Evolutionary conservation across 306 rosid species (phyloP).

Genomic region (Sechiopsis laciniata): DNA sequence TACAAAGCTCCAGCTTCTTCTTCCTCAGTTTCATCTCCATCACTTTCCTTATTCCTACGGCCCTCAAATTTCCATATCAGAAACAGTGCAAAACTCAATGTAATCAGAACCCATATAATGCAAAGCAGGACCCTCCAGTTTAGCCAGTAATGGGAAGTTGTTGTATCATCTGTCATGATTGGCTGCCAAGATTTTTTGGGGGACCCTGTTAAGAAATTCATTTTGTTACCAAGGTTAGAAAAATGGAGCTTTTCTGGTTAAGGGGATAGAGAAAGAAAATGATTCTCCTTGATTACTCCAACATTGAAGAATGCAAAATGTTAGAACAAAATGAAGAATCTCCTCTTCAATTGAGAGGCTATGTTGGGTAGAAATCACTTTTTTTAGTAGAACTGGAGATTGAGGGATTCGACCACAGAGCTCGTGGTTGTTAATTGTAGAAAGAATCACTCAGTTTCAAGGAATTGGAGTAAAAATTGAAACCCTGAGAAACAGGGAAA

Average conservation of each 20-base stretch:
- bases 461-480: neutral
- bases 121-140: conserved; percentile 87
- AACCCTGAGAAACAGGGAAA: neutral
- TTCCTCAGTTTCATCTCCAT: conserved; percentile 32
- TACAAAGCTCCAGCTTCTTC: conserved; percentile 45
- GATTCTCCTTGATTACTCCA: neutral
- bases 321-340: neutral
- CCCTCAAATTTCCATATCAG: conserved; percentile 56
- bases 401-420: too few relatives aligned
- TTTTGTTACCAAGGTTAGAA: conserved; percentile 27
- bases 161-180: conserved; percentile 60
- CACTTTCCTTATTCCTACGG: conserved; percentile 23
- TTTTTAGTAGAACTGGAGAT: too few relatives aligned
- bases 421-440: too few relatives aligned
- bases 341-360: conserved; percentile 1
- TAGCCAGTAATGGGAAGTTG: conserved; percentile 64
- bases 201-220: conserved; percentile 59
- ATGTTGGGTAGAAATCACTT: conserved; percentile 9
- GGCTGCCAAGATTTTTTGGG: conserved; percentile 72
- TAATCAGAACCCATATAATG: conserved; percentile 46
- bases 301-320: conserved; percentile 9
- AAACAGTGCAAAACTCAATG: conserved; percentile 38
- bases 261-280: conserved; percentile 1
- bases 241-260: neutral
- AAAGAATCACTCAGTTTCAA: neutral